Conservation (phyloP, 352 stramenopile species). For the Globisporangium nodosum region DNA sequence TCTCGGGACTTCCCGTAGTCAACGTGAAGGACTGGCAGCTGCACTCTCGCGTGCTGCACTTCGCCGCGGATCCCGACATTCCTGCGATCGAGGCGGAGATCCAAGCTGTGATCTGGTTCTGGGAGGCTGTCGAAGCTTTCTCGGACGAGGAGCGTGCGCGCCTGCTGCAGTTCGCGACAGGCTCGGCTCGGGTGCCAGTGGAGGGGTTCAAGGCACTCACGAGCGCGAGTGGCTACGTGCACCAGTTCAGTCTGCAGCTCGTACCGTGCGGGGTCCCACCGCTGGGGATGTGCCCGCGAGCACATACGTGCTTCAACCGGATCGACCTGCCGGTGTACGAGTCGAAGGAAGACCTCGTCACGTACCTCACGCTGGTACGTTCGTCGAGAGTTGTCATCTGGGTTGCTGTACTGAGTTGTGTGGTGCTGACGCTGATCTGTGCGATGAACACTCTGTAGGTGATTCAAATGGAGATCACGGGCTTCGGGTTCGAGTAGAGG, state of each 20-base stretch:
- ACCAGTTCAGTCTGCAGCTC: slow-evolving; percentile 77
- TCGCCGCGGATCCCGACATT: slow-evolving; percentile 38
- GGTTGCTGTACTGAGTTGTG: neutral
- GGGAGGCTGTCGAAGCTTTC: slow-evolving; percentile 81
- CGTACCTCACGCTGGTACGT: slow-evolving; percentile 78
- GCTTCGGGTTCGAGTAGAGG: slow-evolving; percentile 53
- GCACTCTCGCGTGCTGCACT: slow-evolving; percentile 58
- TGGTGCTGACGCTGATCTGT: slow-evolving; percentile 16
- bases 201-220: slow-evolving; percentile 78
- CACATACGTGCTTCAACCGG: slow-evolving; percentile 88
- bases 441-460: slow-evolving; percentile 19
- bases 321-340: slow-evolving; percentile 81
- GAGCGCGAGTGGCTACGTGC: slow-evolving; percentile 75
- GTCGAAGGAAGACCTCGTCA: slow-evolving; percentile 80
- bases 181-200: slow-evolving; percentile 92
- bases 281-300: slow-evolving; percentile 62
- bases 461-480: slow-evolving; percentile 86
- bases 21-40: slow-evolving; percentile 86
- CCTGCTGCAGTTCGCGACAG: slow-evolving; percentile 97
- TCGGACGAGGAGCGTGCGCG: slow-evolving; percentile 91
- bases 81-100: slow-evolving; percentile 45
- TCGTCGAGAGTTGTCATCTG: slow-evolving; percentile 9
- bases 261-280: slow-evolving; percentile 37
- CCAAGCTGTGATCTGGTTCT: slow-evolving; percentile 88
- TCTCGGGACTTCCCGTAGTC: slow-evolving; percentile 81